Evolutionary conservation across 345 rosid genomes (phyloP), one percentile per base, ranked within the genome.

Genomic region (Clausena lansium): DNA sequence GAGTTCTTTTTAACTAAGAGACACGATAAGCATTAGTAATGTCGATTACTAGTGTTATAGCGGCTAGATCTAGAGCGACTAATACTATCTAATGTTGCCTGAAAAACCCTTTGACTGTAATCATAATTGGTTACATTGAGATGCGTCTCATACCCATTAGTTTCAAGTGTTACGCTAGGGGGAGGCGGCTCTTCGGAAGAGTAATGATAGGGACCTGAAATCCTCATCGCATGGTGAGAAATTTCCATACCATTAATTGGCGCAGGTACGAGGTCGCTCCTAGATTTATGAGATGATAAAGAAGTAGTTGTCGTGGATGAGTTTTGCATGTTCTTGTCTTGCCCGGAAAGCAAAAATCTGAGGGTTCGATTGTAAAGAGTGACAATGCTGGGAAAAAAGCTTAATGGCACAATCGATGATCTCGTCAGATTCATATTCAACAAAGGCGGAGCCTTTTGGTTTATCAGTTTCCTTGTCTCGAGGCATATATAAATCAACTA

Each of bases 351-450:
- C 71, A 88, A 95, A 52, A 92, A 96, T 76, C 86, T 92, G n/a
- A 96, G 80, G 28, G 92, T 88, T 62, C 98, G 82, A 14, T 86
- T 92, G 81, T 88, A 85, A 17, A 96, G 91, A 77, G 92, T 86
- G n/a, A 96, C 97, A 28, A 96, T 92, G 78, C 98, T 97, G n/a
- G 15, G 97, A 85, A 87, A 94, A 96, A 67, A 94, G 97, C 89
- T 85, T 92, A 55, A 94, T 92, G 47, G 99, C 98, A 81, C 94
- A 96, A 25, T 94, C 91, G 0, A 98, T 98, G 81, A 92, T 84
- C 78, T 94, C 95, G 75, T 89, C 92, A 28, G 93, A 17, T 70
- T 96, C 99, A 38, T 88, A 96, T 85, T 92, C 95, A 3, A 91
- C 99, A 75, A 94, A 96, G 0, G 98, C 99, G 73, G 73, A 94